Evolutionary conservation across 176 grass and related monocot genomes (phyloP).

Genomic region (Carex scoparia): DNA sequence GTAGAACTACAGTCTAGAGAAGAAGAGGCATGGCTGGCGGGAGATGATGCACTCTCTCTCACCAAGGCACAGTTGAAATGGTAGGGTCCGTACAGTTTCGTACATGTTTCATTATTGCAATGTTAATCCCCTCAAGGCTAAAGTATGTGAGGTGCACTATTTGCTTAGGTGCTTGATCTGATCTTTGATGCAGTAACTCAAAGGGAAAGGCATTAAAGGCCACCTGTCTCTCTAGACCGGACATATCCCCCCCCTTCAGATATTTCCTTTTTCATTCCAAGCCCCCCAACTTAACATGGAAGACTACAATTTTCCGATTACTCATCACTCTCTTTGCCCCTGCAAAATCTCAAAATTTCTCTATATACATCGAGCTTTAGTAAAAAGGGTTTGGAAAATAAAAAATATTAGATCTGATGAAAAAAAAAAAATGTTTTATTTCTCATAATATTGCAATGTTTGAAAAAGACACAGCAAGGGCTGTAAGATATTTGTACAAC

Average conservation of each 20-base stretch:
- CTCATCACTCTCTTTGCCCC: not conserved
- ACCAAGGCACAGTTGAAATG: not conserved
- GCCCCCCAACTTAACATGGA: not conserved
- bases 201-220: constrained; percentile 20
- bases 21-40: not conserved
- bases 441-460: not conserved
- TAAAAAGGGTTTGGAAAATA: no score
- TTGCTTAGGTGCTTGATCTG: not conserved
- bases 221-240: constrained; percentile 18
- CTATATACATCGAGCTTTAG: not conserved
- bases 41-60: not conserved
- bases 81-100: not conserved
- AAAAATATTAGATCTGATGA: no score
- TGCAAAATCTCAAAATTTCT: not conserved
- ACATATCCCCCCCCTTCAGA: not conserved
- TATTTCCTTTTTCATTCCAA: constrained; percentile 5
- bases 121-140: not conserved
- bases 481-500: not conserved
- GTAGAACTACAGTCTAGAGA: not conserved
- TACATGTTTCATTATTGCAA: not conserved
- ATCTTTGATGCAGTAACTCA: constrained; percentile 12
- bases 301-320: not conserved
- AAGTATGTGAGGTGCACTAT: constrained; percentile 4
- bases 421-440: not conserved
- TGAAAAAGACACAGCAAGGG: not conserved